phyloP scores from a whole-genome alignment of 345 rosid genomes.

The Sapria himalayana region DNA sequence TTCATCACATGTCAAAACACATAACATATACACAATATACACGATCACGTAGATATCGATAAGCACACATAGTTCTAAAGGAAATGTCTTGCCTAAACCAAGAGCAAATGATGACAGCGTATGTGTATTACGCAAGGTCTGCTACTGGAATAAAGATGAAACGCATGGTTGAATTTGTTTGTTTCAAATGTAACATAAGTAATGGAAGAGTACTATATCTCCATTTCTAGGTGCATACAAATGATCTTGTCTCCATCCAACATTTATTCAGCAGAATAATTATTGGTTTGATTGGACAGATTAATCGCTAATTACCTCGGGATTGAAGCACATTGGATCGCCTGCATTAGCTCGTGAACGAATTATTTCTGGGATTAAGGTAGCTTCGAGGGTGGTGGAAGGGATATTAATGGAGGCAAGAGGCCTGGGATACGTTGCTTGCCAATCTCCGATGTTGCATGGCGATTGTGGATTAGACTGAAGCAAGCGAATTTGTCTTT shows the following conservation, averaged over 20 bases:
- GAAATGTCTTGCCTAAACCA: no score
- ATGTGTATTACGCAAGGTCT: no score
- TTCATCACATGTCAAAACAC: neutral
- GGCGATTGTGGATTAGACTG: conserved; percentile 22
- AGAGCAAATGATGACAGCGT: no score
- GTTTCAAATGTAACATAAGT: no score
- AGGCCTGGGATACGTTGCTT: conserved; percentile 6
- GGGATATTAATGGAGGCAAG: conserved; percentile 8
- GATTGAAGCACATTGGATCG: conserved; percentile 11
- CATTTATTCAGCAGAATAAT: neutral
- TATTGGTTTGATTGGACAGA: neutral
- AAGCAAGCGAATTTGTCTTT: conserved; percentile 55
- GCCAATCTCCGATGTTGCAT: conserved; percentile 8
- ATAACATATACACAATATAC: neutral
- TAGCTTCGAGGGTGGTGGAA: conserved; percentile 9
- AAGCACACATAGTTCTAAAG: no score
- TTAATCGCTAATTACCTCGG: conserved; percentile 20
- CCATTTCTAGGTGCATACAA: no score
- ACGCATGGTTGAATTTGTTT: no score
- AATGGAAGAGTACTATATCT: no score
- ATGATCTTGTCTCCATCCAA: no score
- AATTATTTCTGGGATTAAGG: conserved; percentile 8
- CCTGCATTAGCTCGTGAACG: neutral
- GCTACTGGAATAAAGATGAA: no score
- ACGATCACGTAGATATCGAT: no score